Percentiles rank a stretch among this genome's conserved stretches.
Conservation (phyloP, 2,329 filamentous ascomycete genomes). For the Drechslera avenae region DNA sequence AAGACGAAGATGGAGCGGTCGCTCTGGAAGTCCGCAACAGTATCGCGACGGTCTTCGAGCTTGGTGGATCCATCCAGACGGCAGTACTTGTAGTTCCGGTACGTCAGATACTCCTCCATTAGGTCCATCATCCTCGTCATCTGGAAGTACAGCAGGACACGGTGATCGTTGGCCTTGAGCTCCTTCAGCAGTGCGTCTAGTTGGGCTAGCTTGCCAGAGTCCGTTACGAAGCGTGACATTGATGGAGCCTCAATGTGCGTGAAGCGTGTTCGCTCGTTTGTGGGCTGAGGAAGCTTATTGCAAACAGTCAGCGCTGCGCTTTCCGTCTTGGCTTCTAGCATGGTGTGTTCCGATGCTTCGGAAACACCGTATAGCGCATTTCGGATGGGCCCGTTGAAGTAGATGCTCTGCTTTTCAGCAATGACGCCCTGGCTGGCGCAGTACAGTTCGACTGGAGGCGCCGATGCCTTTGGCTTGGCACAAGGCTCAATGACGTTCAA, state of each 20-base stretch:
- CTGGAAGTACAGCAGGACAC: slow-evolving; percentile 98
- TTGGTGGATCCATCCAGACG: slow-evolving; percentile 96
- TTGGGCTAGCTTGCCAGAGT: slow-evolving; percentile 93
- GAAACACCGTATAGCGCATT: slow-evolving; percentile 72
- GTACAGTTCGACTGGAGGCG: slow-evolving; percentile 82
- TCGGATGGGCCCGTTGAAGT: slow-evolving; percentile 81
- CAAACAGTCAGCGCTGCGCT: slow-evolving; percentile 66
- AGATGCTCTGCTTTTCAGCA: slow-evolving; percentile 69
- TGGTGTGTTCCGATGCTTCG: slow-evolving; percentile 69
- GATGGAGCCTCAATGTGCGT: slow-evolving; percentile 92
- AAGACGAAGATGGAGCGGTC: slow-evolving; percentile 96
- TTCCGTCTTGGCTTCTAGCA: slow-evolving; percentile 76
- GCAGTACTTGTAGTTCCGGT: slow-evolving; percentile 99
- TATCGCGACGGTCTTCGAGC: slow-evolving; percentile 93
- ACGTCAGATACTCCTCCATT: slow-evolving; percentile 98
- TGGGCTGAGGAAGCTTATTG: slow-evolving; percentile 75
- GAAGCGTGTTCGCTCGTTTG: slow-evolving; percentile 81
- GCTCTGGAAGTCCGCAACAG: slow-evolving; percentile 94
- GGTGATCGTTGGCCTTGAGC: slow-evolving; percentile 90
- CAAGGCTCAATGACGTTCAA: slow-evolving; percentile 81
- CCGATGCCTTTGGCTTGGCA: slow-evolving; percentile 75
- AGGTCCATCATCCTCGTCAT: slow-evolving; percentile 99
- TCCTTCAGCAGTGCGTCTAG: slow-evolving; percentile 85
- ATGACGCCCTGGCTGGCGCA: slow-evolving; percentile 70
- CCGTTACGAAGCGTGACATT: slow-evolving; percentile 96